Percentiles rank a stretch among this genome's conserved stretches.
These are phyloP conservation scores for Gleditsia sinensis DNA, from an alignment of 306 rosid genomes.

Conservation along the genomic window DNA sequence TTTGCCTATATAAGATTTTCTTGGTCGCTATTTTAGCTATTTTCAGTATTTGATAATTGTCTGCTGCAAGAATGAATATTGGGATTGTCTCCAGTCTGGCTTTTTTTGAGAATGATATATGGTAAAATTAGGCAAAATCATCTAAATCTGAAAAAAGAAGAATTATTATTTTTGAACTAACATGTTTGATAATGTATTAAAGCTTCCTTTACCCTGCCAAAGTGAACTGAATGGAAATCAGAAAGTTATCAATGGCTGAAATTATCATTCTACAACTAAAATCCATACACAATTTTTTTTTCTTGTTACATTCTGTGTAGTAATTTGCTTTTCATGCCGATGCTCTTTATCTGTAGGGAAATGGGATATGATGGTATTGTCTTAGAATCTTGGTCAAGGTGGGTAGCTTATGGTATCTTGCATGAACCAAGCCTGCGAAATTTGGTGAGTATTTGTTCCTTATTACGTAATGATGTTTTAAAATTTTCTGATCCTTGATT, in stretches of 20 bases:
- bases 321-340: constrained; percentile 25
- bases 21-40: constrained; percentile 21
- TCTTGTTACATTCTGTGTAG: constrained; percentile 22
- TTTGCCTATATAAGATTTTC: not conserved
- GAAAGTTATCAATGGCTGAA: constrained; percentile 1
- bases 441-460: constrained; percentile 52
- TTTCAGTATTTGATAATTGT: constrained; percentile 4
- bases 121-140: not conserved
- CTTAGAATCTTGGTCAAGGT: constrained; percentile 97
- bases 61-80: constrained; percentile 2
- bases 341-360: constrained; percentile 57
- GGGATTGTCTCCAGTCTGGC: constrained; percentile 9
- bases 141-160: constrained; percentile 2
- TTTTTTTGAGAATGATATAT: not conserved
- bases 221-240: constrained; percentile 11
- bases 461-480: not conserved
- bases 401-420: constrained; percentile 85
- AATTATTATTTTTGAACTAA: not conserved
- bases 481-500: constrained; percentile 1
- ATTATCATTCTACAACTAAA: not conserved
- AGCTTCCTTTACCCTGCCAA: constrained; percentile 14
- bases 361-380: constrained; percentile 96
- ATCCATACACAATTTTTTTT: constrained; percentile 10
- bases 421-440: constrained; percentile 72
- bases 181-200: constrained; percentile 1